Evolutionary conservation across 2,329 filamentous ascomycete species (phyloP), one percentile per base, ranked within the genome.

Genomic region (Fusarium sp.): DNA sequence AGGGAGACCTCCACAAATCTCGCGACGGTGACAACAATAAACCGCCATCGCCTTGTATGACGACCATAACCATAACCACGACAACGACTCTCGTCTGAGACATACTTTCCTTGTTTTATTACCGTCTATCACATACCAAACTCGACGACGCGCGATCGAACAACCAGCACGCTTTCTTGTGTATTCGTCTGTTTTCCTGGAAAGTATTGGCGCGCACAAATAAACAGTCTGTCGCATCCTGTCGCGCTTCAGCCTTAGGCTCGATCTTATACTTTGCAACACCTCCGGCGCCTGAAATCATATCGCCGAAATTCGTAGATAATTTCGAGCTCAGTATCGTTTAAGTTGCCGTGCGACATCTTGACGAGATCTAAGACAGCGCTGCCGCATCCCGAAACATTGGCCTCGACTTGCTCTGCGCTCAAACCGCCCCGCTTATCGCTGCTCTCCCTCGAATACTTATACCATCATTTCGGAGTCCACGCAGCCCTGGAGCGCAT

Each of bases 381-480:
- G 47, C 62, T 75, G 76, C 71, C 74, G 71, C 69, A 68, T 67
- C 57, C 73, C 70, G 76, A 77, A 76, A 73, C 74, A 70, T 70
- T 61, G 66, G 47, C 56, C 45, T 62, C 73, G 67, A 62, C 56
- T 74, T 59, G 50, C 60, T 67, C 56, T 66, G 55, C 74, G 70
- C 62, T 58, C 36, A 61, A 70, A 42, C 45, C 66, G 38, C 44
- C 42, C 60, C 51, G 60, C 41, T 51, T 54, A 54, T 59, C 47
- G 60, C 32, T 62, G 56, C 51, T 44, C 56, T 61, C 62, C 58
- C 52, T 63, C 41, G 56, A 63, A 56, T 71, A 75, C 68, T 63
- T 72, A 74, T 55, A 61, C 42, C n/a, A 30, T 59, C 22, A 30
- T 44, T 45, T 60, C 60, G 56, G 50, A 62, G 62, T 55, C 54